Base-by-base conservation (phyloP, 441 rosid species). In the Pelargonium fulgidum region DNA sequence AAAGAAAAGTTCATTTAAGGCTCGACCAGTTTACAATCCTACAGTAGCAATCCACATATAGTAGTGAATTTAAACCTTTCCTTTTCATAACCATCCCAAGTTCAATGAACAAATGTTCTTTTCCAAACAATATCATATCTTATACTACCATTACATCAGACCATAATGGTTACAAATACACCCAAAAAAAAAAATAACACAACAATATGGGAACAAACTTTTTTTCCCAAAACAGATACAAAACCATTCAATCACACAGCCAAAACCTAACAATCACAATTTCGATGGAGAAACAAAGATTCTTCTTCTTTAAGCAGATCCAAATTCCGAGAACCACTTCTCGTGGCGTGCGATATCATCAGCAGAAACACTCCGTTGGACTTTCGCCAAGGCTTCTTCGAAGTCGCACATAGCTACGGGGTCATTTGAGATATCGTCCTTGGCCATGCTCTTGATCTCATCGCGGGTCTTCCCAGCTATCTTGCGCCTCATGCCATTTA, bases 371-470 rank as follows among this genome's bases (percentile, higher is more conserved):
- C 97, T 92, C 29, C 90, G 81, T 56, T 95, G 99, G 67, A 95
- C 99, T 84, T 95, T 95, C 73, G 72, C 81, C 56, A 95, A 73
- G 10, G 99, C 99, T 77, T 95, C 99, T 69, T 95, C 97, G 64
- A 95, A 95, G 84, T 95, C 99, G 29, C 99, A 92, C 99, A 89
- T 95, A 0, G 96, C 99, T 1, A 95, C 89, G 0, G 99, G 99
- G 74, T 95, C 99, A 29, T 92, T 92, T 0, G 99, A 95, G 36
- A 95, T 95, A 72, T 95, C 98, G 39, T 92, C 99, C 83, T 95
- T 90, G 47, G 99, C 64, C 99, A 95, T 95, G 83, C 88, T 95
- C 86, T 92, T 95, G n/a, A 95, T 95, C 86, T 95, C 99, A 19
- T 95, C 99, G 13, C 99, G 80, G 0, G 99, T 95, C 84, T 94